A percentile compares a stretch with the other conserved stretches of the same genome.
phyloP scores from a whole-genome alignment of 306 rosid species.

The Prunus dulcis region DNA sequence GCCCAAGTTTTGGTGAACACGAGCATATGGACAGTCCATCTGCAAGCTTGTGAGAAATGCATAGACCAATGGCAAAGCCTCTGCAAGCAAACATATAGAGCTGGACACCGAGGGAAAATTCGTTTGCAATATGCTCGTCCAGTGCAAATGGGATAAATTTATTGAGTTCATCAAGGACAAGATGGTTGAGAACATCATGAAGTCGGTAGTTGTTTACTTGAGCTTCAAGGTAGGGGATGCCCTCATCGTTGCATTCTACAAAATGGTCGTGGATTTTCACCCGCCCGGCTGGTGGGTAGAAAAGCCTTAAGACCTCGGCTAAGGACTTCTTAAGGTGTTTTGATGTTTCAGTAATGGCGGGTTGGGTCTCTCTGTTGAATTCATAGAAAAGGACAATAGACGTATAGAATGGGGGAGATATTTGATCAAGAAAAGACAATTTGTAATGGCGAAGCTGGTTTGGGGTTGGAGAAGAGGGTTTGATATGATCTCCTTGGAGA shows the following conservation, averaged over 20 bases:
- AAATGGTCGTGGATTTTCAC: not conserved
- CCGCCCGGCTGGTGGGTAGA: conserved; percentile 44
- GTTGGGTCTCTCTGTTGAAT: not conserved
- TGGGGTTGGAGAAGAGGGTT: conserved; percentile 27
- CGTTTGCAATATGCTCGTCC: conserved; percentile 3
- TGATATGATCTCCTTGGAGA: conserved; percentile 16
- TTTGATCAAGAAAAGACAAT: conserved; percentile 47
- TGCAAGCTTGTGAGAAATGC: conserved; percentile 5
- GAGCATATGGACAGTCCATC: conserved; percentile 15
- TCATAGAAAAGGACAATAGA: not conserved
- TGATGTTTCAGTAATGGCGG: conserved; percentile 4
- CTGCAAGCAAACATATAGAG: conserved; percentile 47
- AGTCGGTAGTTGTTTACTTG: conserved; percentile 29
- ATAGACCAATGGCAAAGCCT: conserved; percentile 26
- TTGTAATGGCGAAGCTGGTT: conserved; percentile 32
- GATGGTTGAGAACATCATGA: conserved; percentile 25
- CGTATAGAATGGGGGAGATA: conserved; percentile 16
- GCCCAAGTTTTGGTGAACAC: conserved; percentile 2
- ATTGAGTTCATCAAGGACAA: conserved; percentile 36
- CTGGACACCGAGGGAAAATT: conserved; percentile 41
- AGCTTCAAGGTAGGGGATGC: conserved; percentile 36
- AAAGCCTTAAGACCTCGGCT: conserved; percentile 31
- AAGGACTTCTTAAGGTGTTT: conserved; percentile 37
- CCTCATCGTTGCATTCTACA: conserved; percentile 41
- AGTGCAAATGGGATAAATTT: not conserved